Conservation (phyloP, 495 filamentous ascomycete species). For the Neurospora africana region DNA sequence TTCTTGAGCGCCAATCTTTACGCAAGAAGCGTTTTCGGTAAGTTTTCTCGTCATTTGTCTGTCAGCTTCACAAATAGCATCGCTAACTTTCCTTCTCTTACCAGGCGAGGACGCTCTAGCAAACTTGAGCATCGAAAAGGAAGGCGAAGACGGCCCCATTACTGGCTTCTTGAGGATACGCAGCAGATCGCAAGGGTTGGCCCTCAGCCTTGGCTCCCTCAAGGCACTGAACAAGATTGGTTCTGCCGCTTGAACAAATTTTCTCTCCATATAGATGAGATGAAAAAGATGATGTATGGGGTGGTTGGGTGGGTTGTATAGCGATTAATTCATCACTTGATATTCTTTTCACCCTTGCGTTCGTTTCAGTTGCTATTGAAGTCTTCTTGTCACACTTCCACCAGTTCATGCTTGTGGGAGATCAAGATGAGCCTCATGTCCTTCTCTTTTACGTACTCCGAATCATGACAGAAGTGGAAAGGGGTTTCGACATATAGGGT, state of each 20-base stretch:
- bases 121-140: slow-evolving; percentile 96
- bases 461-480: neutral
- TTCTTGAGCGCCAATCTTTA: slow-evolving; percentile 98
- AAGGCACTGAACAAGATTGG: slow-evolving; percentile 89
- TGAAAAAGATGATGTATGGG: neutral
- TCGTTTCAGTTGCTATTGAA: neutral
- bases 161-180: slow-evolving; percentile 99
- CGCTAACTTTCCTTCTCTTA: slow-evolving; percentile 8
- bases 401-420: neutral
- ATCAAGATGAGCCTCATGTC: neutral
- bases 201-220: slow-evolving; percentile 83
- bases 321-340: neutral
- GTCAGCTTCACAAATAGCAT: neutral
- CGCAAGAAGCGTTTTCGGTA: slow-evolving; percentile 97
- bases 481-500: neutral
- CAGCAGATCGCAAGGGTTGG: slow-evolving; percentile 92
- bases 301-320: neutral
- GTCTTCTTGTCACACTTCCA: neutral
- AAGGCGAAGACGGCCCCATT: slow-evolving; percentile 88
- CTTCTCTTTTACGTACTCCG: neutral
- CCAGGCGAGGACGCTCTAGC: slow-evolving; percentile 96
- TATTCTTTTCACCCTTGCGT: neutral
- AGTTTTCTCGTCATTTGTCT: slow-evolving; percentile 24
- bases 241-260: slow-evolving; percentile 27
- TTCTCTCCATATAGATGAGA: neutral